phyloP scores from a whole-genome alignment of 345 rosid species.

The Atalantia buxifolia region DNA sequence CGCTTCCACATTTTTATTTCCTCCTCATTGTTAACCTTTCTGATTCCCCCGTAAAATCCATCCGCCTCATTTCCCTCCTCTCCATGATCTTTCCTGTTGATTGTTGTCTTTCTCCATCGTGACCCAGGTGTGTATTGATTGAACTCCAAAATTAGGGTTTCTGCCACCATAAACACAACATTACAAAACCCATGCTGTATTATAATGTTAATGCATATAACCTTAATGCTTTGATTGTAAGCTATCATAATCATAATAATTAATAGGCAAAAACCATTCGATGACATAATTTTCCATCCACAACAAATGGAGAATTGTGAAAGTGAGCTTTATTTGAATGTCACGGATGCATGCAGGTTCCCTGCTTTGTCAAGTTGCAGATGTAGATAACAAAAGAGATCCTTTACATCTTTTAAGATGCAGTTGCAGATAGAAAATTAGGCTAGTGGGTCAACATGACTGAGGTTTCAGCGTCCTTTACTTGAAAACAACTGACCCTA shows the following conservation, averaged over 20 bases:
- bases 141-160: constrained; percentile 55
- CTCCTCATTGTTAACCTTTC: constrained; percentile 50
- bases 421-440: constrained; percentile 1
- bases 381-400: constrained; percentile 10
- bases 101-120: constrained; percentile 61
- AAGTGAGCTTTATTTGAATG: not conserved
- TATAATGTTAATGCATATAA: not conserved
- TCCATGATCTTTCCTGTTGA: constrained; percentile 59
- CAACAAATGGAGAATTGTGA: not conserved
- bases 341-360: not conserved
- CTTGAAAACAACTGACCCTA: constrained; percentile 16
- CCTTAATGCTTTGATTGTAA: not conserved
- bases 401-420: not conserved
- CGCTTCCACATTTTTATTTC: constrained; percentile 69
- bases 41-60: constrained; percentile 88
- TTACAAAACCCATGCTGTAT: constrained; percentile 6
- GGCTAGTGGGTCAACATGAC: constrained; percentile 15
- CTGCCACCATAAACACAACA: constrained; percentile 38
- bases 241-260: not conserved
- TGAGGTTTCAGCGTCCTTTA: not conserved
- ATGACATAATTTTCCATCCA: not conserved
- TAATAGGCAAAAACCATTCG: not conserved
- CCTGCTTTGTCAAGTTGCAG: constrained; percentile 16
- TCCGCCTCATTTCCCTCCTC: constrained; percentile 85
- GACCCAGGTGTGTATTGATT: constrained; percentile 71